These are phyloP conservation scores for Mangifera indica DNA, from an alignment of 345 rosid genomes.

Conservation along the genomic window DNA sequence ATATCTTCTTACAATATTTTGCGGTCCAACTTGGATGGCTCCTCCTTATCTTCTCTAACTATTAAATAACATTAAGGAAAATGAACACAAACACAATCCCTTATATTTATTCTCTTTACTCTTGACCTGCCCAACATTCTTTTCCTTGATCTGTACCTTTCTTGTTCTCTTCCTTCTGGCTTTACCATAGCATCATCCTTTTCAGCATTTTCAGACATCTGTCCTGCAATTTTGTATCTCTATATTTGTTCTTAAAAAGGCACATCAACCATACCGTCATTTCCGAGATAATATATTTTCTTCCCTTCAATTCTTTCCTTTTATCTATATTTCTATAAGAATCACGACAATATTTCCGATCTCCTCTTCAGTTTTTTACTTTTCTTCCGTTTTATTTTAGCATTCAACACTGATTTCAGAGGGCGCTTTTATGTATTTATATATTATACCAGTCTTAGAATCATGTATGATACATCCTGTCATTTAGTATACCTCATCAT, in stretches of 20 bases:
- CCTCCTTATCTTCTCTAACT: too few species aligned
- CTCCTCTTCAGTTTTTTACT: background rate
- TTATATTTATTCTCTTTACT: background rate
- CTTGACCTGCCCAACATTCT: background rate
- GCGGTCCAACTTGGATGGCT: too few species aligned
- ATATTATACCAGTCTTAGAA: too few species aligned
- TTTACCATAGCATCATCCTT: slow-evolving; percentile 4
- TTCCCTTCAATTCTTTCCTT: background rate
- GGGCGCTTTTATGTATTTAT: too few species aligned
- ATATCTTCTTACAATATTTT: too few species aligned
- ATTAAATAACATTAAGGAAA: too few species aligned
- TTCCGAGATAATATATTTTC: background rate
- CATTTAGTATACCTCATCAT: too few species aligned
- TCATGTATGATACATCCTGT: too few species aligned
- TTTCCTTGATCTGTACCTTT: background rate
- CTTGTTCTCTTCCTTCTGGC: slow-evolving; percentile 4
- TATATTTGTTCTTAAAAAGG: too few species aligned
- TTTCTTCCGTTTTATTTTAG: background rate
- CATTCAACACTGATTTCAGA: too few species aligned
- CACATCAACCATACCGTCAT: background rate
- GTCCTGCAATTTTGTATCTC: background rate
- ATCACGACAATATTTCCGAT: slow-evolving; percentile 2
- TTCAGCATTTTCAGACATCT: background rate
- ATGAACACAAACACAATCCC: too few species aligned
- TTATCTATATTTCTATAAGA: too few species aligned